phyloP scores from a whole-genome alignment of 2,329 filamentous ascomycete genomes.

The Coniochaeta prunicola region DNA sequence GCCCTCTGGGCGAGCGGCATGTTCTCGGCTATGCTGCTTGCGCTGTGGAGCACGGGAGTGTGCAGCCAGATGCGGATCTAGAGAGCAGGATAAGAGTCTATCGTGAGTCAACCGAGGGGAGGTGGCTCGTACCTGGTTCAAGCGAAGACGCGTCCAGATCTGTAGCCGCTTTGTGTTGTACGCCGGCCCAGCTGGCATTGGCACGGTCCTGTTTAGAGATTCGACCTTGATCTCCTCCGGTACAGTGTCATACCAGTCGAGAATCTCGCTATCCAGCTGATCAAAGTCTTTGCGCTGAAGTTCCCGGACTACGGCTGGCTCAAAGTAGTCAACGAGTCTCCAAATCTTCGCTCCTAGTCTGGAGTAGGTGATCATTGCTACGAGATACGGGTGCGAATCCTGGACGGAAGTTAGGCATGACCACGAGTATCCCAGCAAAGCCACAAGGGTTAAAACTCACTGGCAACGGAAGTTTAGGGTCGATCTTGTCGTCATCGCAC shows the following conservation, averaged over 20 bases:
- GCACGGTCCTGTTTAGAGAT: conserved; percentile 51
- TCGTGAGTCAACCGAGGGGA: conserved; percentile 1
- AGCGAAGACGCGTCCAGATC: conserved; percentile 76
- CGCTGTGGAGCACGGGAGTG: conserved; percentile 77
- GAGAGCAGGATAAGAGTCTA: not conserved
- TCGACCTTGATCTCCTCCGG: conserved; percentile 51
- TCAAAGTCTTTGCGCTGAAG: conserved; percentile 69
- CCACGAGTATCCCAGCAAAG: not conserved
- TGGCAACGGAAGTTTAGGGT: conserved; percentile 69
- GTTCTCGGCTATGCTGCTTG: conserved; percentile 74
- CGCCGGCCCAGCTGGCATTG: conserved; percentile 46
- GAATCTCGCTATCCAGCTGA: conserved; percentile 72
- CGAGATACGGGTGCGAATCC: conserved; percentile 61
- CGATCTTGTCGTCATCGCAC: conserved; percentile 79
- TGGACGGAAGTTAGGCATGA: conserved; percentile 9
- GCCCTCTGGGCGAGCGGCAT: conserved; percentile 64
- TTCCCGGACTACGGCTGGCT: conserved; percentile 52
- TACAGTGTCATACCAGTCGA: conserved; percentile 79
- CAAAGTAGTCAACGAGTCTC: conserved; percentile 67
- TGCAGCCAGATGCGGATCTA: conserved; percentile 79
- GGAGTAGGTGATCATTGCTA: conserved; percentile 79
- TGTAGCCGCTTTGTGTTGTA: conserved; percentile 67
- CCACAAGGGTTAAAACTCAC: conserved; percentile 38
- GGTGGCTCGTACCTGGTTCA: conserved; percentile 56
- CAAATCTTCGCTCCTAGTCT: conserved; percentile 81